Conservation (phyloP, 1,139 yeast genomes). For the Protomyces macrosporus region DNA sequence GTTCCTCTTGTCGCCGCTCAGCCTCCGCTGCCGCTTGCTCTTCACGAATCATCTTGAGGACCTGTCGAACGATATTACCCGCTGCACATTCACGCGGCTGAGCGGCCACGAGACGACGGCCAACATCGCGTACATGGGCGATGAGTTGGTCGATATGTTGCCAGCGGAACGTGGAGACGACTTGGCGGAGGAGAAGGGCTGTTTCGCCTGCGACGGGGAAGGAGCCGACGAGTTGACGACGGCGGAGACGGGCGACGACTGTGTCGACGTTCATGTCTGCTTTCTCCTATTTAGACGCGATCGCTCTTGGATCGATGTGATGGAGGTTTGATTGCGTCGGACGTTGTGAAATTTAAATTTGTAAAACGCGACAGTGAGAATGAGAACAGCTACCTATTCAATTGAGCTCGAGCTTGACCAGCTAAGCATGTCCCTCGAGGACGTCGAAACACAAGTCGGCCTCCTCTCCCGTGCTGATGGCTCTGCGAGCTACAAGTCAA, state of each 20-base stretch:
- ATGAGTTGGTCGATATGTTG: constrained; percentile 67
- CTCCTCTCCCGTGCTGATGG: constrained; percentile 17
- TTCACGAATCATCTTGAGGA: constrained; percentile 79
- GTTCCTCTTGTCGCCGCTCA: constrained; percentile 6
- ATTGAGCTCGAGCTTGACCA: too few species aligned
- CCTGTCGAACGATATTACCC: constrained; percentile 88
- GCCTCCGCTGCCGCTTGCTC: constrained; percentile 51
- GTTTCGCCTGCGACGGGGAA: constrained; percentile 78
- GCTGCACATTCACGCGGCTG: constrained; percentile 65
- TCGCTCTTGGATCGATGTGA: too few species aligned
- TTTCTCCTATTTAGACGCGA: too few species aligned
- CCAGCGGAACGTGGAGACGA: constrained; percentile 88
- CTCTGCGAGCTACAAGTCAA: constrained; percentile 7
- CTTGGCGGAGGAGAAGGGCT: constrained; percentile 79
- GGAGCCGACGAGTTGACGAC: constrained; percentile 70
- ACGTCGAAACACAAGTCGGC: neutral
- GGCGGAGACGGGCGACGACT: constrained; percentile 41
- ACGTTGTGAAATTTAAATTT: too few species aligned
- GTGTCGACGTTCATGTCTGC: constrained; percentile 25
- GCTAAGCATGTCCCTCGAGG: neutral
- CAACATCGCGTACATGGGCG: constrained; percentile 53
- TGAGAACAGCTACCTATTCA: too few species aligned
- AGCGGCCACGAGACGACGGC: constrained; percentile 41
- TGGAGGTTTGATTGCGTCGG: too few species aligned
- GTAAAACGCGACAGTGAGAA: too few species aligned